Evolutionary conservation across 2,329 filamentous ascomycete species (phyloP), one percentile per base, ranked within the genome.

Genomic region (Aaosphaeria arxii): DNA sequence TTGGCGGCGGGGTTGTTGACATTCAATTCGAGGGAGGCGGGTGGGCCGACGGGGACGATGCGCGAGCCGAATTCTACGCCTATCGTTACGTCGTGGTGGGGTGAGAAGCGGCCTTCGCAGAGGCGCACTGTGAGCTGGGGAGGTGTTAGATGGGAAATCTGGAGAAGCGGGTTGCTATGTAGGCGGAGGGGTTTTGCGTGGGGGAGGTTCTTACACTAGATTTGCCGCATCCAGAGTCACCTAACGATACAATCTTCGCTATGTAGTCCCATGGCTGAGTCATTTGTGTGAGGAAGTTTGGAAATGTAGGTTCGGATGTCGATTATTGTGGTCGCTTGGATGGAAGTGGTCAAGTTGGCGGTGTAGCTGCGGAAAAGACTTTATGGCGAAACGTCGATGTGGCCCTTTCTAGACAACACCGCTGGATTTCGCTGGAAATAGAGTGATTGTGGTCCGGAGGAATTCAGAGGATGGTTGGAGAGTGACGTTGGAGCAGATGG

Each of bases 181-280:
- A 17, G 30, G 42, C 41, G 30, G n/a, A 31, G 33, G 5, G n/a
- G 13, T 36, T 7, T 31, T 32, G 33, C 9, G 33, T 9, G n/a
- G 33, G 9, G 33, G 41, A 40, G 29, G 39, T 2, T 68, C 76
- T 56, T 72, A 83, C 81, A 69, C 80, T 84, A 48, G 90, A 95
- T 79, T 99, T 99, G 66, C 94, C 94, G 68, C 90, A 95, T 69
- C 91, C 94, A 41, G 88, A 94, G 77, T 97, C 94, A 71, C 94
- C 94, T 65, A 99, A 91, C 76, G 90, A 95, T 67, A 97, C 92
- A 63, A 99, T 89, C 75, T 99, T 99, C 72, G 92, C 91, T 69
- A 97, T 99, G 78, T 95, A 97, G 77, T 97, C 91, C 92, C 92
- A 97, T 72, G 90, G 87, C 64, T 85, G 81, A 55, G 78, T 63